These are phyloP conservation scores for Fusarium sp. DNA, from an alignment of 2,329 filamentous ascomycete species.

Conservation along the genomic window DNA sequence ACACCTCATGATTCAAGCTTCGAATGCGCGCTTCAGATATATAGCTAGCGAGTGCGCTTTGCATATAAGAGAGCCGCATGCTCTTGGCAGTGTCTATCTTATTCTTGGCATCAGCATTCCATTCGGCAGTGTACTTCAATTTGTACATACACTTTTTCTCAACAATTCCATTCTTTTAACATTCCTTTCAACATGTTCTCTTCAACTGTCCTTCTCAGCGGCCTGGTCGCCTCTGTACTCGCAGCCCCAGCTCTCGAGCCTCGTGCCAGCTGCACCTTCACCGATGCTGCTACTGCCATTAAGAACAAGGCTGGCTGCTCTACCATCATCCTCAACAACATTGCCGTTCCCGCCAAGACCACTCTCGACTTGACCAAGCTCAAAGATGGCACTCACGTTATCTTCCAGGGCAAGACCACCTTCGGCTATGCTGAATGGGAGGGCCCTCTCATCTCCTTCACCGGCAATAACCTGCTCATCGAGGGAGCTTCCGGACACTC, in stretches of 20 bases:
- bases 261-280: constrained; percentile 61
- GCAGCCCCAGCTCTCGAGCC: constrained; percentile 36
- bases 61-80: background rate
- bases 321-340: constrained; percentile 61
- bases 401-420: constrained; percentile 72
- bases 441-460: constrained; percentile 70
- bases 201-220: constrained; percentile 40
- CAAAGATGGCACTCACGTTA: constrained; percentile 60
- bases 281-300: constrained; percentile 57
- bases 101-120: background rate
- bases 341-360: constrained; percentile 65
- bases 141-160: background rate
- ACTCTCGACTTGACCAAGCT: constrained; percentile 68
- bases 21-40: background rate
- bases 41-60: background rate
- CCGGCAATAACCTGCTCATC: constrained; percentile 65
- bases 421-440: constrained; percentile 73
- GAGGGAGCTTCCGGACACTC: constrained; percentile 57
- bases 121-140: background rate
- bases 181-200: constrained; percentile 19
- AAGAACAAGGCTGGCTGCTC: constrained; percentile 62
- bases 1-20: background rate
- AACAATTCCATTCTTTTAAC: background rate
- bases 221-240: constrained; percentile 40
- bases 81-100: background rate